Percentiles rank a stretch among this genome's conserved stretches.
Evolutionary conservation across 108 stramenopile genomes (phyloP).

Genomic region (Skeletonema potamos): DNA sequence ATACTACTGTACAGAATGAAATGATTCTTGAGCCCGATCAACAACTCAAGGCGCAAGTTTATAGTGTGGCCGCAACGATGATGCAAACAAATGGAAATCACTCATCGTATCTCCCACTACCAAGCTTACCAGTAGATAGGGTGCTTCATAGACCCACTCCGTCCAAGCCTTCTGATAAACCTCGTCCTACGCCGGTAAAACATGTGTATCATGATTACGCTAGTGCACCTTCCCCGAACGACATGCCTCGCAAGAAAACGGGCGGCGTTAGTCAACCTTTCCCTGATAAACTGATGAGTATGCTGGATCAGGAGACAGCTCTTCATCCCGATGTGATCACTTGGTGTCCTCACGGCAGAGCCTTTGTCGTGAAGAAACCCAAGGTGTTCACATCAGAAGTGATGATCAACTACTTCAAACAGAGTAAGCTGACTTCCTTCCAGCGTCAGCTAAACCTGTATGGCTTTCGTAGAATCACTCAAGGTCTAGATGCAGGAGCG

Average conservation of each 20-base stretch:
- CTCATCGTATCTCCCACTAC: neutral
- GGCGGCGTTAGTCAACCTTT: slow-evolving; percentile 87
- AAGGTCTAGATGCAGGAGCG: slow-evolving; percentile 83
- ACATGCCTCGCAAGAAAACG: slow-evolving; percentile 78
- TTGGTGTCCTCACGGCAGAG: slow-evolving; percentile 85
- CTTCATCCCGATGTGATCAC: slow-evolving; percentile 44
- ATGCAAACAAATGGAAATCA: slow-evolving; percentile 1
- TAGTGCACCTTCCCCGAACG: slow-evolving; percentile 50
- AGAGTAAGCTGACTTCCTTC: slow-evolving; percentile 83
- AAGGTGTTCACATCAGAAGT: slow-evolving; percentile 82
- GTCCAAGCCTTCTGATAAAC: slow-evolving; percentile 2
- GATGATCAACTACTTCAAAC: slow-evolving; percentile 88
- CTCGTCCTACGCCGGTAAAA: slow-evolving; percentile 5
- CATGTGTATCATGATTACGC: slow-evolving; percentile 85
- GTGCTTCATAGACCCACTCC: neutral
- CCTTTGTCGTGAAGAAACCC: slow-evolving; percentile 84
- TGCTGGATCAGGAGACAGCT: slow-evolving; percentile 63
- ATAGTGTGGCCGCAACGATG: slow-evolving; percentile 16
- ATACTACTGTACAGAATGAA: neutral
- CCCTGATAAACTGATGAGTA: slow-evolving; percentile 81
- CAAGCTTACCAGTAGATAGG: neutral
- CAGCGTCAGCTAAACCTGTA: slow-evolving; percentile 92
- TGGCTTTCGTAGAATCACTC: slow-evolving; percentile 89
- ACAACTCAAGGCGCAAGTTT: slow-evolving; percentile 13
- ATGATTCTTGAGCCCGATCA: neutral